A percentile compares a stretch with the other conserved stretches of the same genome.
phyloP scores from a whole-genome alignment of 139 green algal genomes.

The Chlamydomonas sp. region DNA sequence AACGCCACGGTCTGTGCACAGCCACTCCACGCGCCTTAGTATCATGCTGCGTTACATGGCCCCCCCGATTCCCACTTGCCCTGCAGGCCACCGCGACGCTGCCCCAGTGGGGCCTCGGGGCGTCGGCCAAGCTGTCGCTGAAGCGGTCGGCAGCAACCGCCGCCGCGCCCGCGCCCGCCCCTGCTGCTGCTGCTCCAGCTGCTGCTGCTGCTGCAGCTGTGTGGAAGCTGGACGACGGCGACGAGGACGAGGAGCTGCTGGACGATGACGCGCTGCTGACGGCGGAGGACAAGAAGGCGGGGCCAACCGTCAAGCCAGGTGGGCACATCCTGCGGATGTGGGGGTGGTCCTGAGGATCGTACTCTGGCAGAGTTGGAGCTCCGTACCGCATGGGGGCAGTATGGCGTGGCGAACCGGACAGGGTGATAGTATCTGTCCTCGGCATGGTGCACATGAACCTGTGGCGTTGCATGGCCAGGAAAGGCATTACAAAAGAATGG shows the following conservation, averaged over 20 bases:
- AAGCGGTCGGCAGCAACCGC: slow-evolving; percentile 41
- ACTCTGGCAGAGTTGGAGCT: not conserved
- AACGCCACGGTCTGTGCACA: too few species aligned
- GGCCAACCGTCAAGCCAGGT: slow-evolving; percentile 2
- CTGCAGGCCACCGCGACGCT: slow-evolving; percentile 56
- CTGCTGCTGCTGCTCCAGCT: slow-evolving; percentile 18
- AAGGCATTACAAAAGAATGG: not conserved
- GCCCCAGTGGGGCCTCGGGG: slow-evolving; percentile 70
- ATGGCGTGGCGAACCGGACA: too few species aligned
- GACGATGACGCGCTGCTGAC: slow-evolving; percentile 95
- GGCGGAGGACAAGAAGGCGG: slow-evolving; percentile 80
- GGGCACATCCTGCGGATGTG: not conserved
- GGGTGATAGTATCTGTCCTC: too few species aligned
- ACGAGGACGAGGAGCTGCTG: slow-evolving; percentile 89
- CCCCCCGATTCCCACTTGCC: not conserved
- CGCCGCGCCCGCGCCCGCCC: slow-evolving; percentile 28
- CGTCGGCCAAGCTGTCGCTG: slow-evolving; percentile 62
- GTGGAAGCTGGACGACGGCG: slow-evolving; percentile 52
- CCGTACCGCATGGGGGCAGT: too few species aligned
- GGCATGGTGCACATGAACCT: too few species aligned
- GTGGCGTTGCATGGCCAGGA: too few species aligned
- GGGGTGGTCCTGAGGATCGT: not conserved
- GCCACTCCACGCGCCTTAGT: too few species aligned
- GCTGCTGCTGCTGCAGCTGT: slow-evolving; percentile 29
- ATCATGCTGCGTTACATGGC: too few species aligned